Evolutionary conservation across 306 rosid genomes (phyloP), one percentile per base, ranked within the genome.

Genomic region (Hylodesmum podocarpum): DNA sequence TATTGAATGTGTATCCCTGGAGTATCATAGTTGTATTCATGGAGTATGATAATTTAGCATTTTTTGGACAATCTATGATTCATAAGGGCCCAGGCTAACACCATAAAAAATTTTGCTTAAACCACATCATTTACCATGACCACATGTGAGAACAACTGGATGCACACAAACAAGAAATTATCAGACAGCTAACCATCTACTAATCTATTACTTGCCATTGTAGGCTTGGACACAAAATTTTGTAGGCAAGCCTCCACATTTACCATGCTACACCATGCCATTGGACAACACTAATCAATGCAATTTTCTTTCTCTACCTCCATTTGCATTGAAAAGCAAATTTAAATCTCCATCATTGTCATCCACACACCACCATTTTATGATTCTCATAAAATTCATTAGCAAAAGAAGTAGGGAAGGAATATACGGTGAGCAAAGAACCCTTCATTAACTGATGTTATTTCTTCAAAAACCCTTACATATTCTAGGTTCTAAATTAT

Each of bases 281-380:
- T 37, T 55, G 27, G n/a, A 40, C 58, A 13, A 27, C 41, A 40
- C 29, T 28, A 58, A 28, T 58, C 13, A 62, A 50, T 62, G 67
- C 19, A 28, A 25, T 16, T 14, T 21, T 70, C 64, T 54, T 28
- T 77, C 59, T 37, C 21, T n/a, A 16, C 14, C 41, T 61, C 59
- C 62, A 59, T 58, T 39, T 47, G 54, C 19, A 57, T 41, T 47
- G 46, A 78, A 70, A 61, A 47, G 46, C 64, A 78, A 78, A 22
- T 49, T 55, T 10, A n/a, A 40, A 16, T 40, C 27, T 72, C 43
- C 25, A 57, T n/a, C 27, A 27, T 54, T 8, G 24, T 54, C 66
- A 21, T 21, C 9, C 27, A 15, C 40, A 37, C 15, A 37, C 27
- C 4, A 57, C 31, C 47, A 57, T 31, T 43, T 24, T 24, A 1